Percentiles rank a stretch among this genome's conserved stretches.
Conservation (phyloP, 202 grass and related monocot genomes). For the Bolboschoenoplectus hybrid region DNA sequence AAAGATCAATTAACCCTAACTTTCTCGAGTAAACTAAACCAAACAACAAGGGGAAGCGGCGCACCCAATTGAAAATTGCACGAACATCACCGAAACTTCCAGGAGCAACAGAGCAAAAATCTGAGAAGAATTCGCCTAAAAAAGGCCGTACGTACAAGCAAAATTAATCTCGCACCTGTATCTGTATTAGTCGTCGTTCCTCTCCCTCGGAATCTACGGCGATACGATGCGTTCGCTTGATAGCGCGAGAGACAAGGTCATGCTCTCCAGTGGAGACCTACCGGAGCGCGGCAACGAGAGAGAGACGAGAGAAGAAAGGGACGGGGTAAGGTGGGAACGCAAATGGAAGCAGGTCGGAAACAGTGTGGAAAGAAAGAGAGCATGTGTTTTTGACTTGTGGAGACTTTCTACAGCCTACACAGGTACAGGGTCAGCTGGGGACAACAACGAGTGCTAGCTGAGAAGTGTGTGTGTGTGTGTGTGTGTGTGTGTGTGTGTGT, state of each 20-base stretch:
- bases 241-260: background rate
- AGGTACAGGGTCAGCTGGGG: conserved; percentile 3
- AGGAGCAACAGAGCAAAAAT: background rate
- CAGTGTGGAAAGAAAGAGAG: conserved; percentile 26
- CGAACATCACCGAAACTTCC: background rate
- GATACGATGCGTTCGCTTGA: background rate
- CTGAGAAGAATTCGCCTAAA: background rate
- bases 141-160: background rate
- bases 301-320: background rate
- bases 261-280: conserved; percentile 17
- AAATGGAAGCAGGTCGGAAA: conserved; percentile 15
- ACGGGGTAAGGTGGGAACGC: conserved; percentile 25
- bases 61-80: background rate
- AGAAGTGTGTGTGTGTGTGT: background rate
- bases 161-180: background rate
- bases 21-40: conserved; percentile 4
- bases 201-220: conserved; percentile 26
- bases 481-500: background rate
- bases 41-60: background rate
- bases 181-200: background rate
- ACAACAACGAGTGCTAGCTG: background rate
- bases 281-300: background rate
- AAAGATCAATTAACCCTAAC: conserved; percentile 23
- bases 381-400: conserved; percentile 41
- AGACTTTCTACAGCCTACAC: background rate